Conservation (phyloP, 306 rosid genomes). For the Lathyrus sativus region DNA sequence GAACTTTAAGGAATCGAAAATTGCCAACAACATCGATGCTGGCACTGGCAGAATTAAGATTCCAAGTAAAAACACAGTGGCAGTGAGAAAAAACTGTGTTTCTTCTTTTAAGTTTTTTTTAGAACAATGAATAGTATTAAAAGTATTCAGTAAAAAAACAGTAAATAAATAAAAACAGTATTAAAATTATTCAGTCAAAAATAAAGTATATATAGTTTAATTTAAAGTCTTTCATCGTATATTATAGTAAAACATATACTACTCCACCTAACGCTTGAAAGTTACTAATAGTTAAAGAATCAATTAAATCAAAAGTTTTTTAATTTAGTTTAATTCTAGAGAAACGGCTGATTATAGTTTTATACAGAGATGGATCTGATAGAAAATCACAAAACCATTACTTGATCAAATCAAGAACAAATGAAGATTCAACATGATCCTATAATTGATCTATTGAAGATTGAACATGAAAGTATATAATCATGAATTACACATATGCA, state of each 20-base stretch:
- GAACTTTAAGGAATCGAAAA: slow-evolving; percentile 19
- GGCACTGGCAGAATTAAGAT: slow-evolving; percentile 35
- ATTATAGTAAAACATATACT: too few relatives aligned
- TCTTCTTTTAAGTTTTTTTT: neutral
- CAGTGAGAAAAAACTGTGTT: neutral
- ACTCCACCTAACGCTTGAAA: slow-evolving; percentile 37
- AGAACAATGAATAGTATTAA: too few relatives aligned
- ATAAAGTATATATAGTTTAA: too few relatives aligned
- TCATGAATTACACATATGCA: neutral
- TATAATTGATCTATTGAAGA: neutral
- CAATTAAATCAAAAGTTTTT: slow-evolving; percentile 22
- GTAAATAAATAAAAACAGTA: too few relatives aligned
- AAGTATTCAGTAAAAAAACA: too few relatives aligned
- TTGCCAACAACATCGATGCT: slow-evolving; percentile 19
- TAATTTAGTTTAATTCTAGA: neutral
- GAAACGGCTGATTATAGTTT: slow-evolving; percentile 16
- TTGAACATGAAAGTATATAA: neutral
- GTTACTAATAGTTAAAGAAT: neutral
- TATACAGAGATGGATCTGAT: slow-evolving; percentile 38
- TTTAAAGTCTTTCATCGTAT: too few relatives aligned
- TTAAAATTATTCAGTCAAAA: too few relatives aligned
- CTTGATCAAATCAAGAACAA: neutral
- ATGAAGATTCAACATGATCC: neutral
- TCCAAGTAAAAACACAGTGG: slow-evolving; percentile 18
- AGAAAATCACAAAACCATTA: slow-evolving; percentile 3